Evolutionary conservation across 202 grass and related monocot species (phyloP).

Genomic region (Cymbopogon flexuosus): DNA sequence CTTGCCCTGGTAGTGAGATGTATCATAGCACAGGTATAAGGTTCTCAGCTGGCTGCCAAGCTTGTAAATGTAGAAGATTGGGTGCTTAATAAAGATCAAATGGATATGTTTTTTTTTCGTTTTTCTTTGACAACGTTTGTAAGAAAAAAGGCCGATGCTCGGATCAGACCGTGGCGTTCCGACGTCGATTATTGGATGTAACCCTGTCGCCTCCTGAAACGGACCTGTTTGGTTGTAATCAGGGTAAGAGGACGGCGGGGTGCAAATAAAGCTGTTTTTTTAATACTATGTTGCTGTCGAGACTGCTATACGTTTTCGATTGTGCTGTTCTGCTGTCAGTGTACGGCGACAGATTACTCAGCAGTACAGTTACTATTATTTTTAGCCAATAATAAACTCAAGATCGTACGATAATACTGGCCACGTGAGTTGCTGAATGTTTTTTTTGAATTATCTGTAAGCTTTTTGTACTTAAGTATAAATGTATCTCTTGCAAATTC

Average conservation of each 20-base stretch:
- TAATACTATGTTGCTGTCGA: no score
- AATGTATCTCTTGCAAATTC: no score
- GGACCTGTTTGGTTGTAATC: neutral
- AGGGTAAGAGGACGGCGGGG: neutral
- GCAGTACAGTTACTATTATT: neutral
- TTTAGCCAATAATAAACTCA: no score
- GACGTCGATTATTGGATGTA: neutral
- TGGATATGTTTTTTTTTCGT: neutral
- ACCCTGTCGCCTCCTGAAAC: neutral
- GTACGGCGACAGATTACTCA: no score
- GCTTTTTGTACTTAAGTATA: no score
- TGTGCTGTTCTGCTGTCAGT: neutral
- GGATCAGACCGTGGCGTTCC: neutral
- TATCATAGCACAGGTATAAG: conserved; percentile 56
- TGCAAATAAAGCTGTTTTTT: neutral
- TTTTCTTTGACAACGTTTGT: neutral
- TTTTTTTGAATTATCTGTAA: no score
- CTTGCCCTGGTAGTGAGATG: conserved; percentile 30
- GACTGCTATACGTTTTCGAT: neutral
- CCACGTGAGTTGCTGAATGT: no score
- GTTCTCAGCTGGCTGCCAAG: conserved; percentile 37
- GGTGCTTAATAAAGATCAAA: conserved; percentile 37
- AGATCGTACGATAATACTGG: no score
- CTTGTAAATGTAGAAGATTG: conserved; percentile 49
- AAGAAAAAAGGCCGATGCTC: neutral